Base-by-base conservation (phyloP, 2,329 filamentous ascomycete species). In the Colletotrichum agaves region DNA sequence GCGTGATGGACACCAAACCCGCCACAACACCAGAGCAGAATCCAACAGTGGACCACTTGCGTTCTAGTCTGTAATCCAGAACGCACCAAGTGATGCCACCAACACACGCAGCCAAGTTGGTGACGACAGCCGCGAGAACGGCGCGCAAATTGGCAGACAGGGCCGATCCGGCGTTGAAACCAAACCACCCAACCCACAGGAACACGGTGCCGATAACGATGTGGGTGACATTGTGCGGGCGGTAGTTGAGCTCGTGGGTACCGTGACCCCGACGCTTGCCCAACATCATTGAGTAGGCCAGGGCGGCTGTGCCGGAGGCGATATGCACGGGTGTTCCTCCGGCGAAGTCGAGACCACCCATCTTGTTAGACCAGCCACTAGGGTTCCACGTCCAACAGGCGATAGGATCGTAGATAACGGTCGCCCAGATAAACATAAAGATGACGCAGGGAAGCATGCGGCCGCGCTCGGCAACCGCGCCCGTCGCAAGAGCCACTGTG, bases 361-460 rank as follows among this genome's bases (percentile, higher is more conserved):
- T 87, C 71, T 87, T 84, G 79, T 87, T 91, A 12, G 90, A 89
- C 94, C 94, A 97, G 21, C 94, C 94, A 35, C 83, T 82, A 1
- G 91, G 79, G 77, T 97, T 97, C 94, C 94, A 97, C 8, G 93
- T 97, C 94, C 94, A 97, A 85, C 93, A 97, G 50, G 94, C 94
- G 76, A 97, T 94, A 2, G 93, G 92, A 74, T 97, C 93, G 80
- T 97, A 97, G 76, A 97, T 91, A 67, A 97, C 76, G 5, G 94
- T 97, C 1, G 91, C 87, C 94, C 94, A 97, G 77, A 97, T 83
- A 75, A 97, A 95, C 90, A 97, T 96, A 85, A 97, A 97, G 75
- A 97, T 85, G 72, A 97, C 88, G 77, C 91, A 94, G 12, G 94
- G 93, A 5, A 96, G 88, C 90, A 97, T 94, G 69, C 93, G 89